phyloP scores from a whole-genome alignment of 345 rosid species.

The Rhizophora apiculata region DNA sequence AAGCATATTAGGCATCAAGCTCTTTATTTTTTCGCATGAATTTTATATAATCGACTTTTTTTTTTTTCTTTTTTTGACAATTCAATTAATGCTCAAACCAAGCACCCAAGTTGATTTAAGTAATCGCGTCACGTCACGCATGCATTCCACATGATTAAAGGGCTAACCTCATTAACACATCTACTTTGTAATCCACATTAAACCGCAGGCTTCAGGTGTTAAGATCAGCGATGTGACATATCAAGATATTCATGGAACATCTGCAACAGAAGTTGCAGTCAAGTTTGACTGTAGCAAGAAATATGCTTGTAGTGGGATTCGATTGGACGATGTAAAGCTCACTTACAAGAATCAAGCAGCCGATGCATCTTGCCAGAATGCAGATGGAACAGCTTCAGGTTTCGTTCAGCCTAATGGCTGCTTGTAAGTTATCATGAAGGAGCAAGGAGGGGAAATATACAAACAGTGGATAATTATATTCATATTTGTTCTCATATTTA shows the following conservation, averaged over 20 bases:
- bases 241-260: constrained; percentile 56
- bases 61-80: too few species aligned
- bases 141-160: too few species aligned
- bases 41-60: not conserved
- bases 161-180: too few species aligned
- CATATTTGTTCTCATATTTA: not conserved
- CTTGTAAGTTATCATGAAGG: not conserved
- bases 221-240: constrained; percentile 57
- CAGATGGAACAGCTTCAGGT: constrained; percentile 28
- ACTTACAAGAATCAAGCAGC: constrained; percentile 37
- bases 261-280: constrained; percentile 48
- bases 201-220: constrained; percentile 50
- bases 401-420: constrained; percentile 6
- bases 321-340: constrained; percentile 44
- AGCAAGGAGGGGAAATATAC: too few species aligned
- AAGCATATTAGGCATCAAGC: not conserved
- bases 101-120: too few species aligned
- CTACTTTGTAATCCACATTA: not conserved
- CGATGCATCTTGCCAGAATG: constrained; percentile 47
- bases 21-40: not conserved
- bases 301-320: constrained; percentile 47
- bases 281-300: constrained; percentile 52
- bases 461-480: not conserved
- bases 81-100: too few species aligned
- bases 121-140: too few species aligned